phyloP scores from a whole-genome alignment of 768 basidiomycete species.

The Pholiota conissans region DNA sequence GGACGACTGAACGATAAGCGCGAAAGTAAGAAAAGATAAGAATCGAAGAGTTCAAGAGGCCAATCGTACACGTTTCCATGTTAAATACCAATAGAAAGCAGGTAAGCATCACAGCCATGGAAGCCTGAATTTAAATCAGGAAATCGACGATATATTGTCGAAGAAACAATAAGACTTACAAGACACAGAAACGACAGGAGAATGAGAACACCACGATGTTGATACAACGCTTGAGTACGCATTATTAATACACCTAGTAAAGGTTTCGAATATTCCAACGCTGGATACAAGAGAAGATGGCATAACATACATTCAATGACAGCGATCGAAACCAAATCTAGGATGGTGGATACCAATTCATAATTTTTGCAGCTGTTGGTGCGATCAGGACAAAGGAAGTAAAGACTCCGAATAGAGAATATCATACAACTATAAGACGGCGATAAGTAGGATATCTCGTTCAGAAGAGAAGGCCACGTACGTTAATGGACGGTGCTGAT shows the following conservation, averaged over 20 bases:
- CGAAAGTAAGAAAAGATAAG: too few relatives aligned
- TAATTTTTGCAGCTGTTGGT: conserved; percentile 22
- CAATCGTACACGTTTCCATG: conserved; percentile 19
- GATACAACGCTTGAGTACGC: conserved; percentile 28
- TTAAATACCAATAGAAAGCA: conserved; percentile 20
- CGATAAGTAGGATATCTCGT: not conserved
- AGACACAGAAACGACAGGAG: conserved; percentile 14
- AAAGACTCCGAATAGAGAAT: not conserved
- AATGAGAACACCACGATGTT: conserved; percentile 16
- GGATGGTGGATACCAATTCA: conserved; percentile 19
- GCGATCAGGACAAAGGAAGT: not conserved
- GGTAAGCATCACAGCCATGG: conserved; percentile 20
- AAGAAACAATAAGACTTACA: conserved; percentile 9
- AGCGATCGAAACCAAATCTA: conserved; percentile 22
- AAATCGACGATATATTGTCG: not conserved
- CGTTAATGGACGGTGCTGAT: conserved; percentile 14
- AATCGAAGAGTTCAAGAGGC: too few relatives aligned
- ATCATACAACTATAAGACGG: conserved; percentile 14
- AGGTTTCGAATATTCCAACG: too few relatives aligned
- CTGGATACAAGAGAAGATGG: not conserved
- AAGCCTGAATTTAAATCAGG: conserved; percentile 3
- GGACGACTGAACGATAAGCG: conserved; percentile 14
- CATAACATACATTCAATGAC: conserved; percentile 21
- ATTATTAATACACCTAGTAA: conserved; percentile 23
- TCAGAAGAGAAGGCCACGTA: conserved; percentile 2